phyloP scores from a whole-genome alignment of 768 basidiomycete genomes.

The Mrakia blollopis region DNA sequence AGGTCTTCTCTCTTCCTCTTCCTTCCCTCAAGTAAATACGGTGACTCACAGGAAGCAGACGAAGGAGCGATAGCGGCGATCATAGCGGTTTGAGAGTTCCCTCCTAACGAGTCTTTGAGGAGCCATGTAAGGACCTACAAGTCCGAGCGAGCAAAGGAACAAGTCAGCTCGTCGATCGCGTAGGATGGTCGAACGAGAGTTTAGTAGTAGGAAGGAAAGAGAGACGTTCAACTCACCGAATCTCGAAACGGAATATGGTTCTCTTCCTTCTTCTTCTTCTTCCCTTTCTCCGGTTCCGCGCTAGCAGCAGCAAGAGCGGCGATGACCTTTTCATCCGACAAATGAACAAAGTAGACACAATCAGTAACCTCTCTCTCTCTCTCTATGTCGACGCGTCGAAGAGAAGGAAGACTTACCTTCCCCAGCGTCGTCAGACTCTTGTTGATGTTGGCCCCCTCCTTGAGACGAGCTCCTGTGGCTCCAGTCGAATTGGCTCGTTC shows the following conservation, averaged over 20 bases:
- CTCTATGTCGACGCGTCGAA: not conserved
- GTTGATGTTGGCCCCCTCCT: conserved; percentile 98
- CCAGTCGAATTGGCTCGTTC: conserved; percentile 97
- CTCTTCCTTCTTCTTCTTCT: conserved; percentile 74
- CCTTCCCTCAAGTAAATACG: not conserved
- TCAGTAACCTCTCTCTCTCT: no score
- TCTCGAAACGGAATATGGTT: conserved; percentile 97
- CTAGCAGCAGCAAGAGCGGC: conserved; percentile 69
- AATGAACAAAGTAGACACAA: not conserved
- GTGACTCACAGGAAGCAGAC: conserved; percentile 28
- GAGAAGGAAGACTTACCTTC: not conserved
- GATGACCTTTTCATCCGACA: conserved; percentile 60
- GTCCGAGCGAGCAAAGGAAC: conserved; percentile 15
- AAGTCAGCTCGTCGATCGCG: not conserved
- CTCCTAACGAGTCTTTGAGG: conserved; percentile 93
- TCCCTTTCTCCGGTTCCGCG: conserved; percentile 56
- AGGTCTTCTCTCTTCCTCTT: no score
- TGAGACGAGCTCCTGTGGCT: conserved; percentile 89
- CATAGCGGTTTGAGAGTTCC: conserved; percentile 96
- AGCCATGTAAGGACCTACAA: conserved; percentile 86
- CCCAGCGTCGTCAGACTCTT: conserved; percentile 69
- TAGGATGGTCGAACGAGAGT: no score
- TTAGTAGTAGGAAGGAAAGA: no score
- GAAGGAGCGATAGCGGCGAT: conserved; percentile 78
- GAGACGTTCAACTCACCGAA: conserved; percentile 58